Evolutionary conservation across 148 eudicot genomes (phyloP).

Genomic region (Vaccinium myrtillus): DNA sequence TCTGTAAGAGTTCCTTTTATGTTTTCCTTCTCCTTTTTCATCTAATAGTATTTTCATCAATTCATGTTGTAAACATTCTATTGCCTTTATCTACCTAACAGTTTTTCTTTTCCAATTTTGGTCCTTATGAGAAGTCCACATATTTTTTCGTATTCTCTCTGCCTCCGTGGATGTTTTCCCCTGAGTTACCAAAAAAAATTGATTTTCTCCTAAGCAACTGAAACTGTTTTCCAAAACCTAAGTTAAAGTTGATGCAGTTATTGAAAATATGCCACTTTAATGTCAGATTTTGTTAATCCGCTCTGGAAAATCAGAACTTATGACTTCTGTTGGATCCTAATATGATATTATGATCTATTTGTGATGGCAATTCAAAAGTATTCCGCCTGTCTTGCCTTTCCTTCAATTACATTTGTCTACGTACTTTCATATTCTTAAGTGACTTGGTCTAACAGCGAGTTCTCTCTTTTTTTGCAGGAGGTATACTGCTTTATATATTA

Average conservation of each 20-base stretch:
- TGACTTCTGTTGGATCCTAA: not conserved
- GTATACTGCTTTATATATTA: slow-evolving; percentile 58
- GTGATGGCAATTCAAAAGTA: not conserved
- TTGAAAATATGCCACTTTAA: not conserved
- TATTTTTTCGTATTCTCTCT: not conserved
- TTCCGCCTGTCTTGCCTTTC: not conserved
- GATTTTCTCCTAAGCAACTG: not conserved
- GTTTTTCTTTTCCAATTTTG: too few relatives aligned
- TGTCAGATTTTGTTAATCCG: not conserved
- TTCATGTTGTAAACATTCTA: too few relatives aligned
- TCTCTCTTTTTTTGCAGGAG: slow-evolving; percentile 47
- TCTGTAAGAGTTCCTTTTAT: too few relatives aligned
- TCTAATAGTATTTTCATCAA: too few relatives aligned
- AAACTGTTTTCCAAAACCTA: not conserved
- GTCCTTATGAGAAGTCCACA: not conserved
- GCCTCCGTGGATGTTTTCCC: not conserved
- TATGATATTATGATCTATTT: not conserved
- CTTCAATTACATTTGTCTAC: not conserved
- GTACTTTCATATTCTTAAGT: not conserved
- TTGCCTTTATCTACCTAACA: too few relatives aligned
- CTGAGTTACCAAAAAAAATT: not conserved
- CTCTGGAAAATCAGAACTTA: not conserved
- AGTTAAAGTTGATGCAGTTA: not conserved
- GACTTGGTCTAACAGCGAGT: not conserved
- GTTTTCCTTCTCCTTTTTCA: too few relatives aligned